Base-by-base conservation (phyloP, 129 eudicot species). In the Flaveria brownii region DNA sequence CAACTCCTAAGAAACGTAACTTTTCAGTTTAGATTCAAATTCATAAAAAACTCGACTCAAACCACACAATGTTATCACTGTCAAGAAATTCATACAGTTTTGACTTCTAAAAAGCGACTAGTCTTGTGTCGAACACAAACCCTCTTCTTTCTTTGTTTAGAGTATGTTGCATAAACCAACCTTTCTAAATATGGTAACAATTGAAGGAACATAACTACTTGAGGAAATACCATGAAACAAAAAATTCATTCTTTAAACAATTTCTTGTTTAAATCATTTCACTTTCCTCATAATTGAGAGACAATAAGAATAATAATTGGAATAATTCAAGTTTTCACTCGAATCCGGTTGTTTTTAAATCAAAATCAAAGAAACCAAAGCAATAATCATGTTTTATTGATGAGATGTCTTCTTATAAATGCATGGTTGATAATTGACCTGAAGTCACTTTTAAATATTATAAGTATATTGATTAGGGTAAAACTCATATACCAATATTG, bases 151-250 rank as follows among this genome's bases (percentile, higher is more conserved):
- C 51, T 76, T 30, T 57, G 47, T 59, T 76, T 65, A 23, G 23
- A 50, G 64, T 65, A 63, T 30, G 23, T 49, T 70, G 60, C 77
- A 78, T 70, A n/a, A 59, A 59, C 42, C 25, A 50, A 43, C 60
- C 62, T 45, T 59, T 70, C 71, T 47, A 30, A 28, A 70, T 70
- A 46, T 9, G 65, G 76, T 9, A 77, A 30, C 14, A 30, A 6
- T 33, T 60, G 64, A 71, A 71, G 77, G 77, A 49, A 59, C 72
- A 33, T 6, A 47, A 49, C 67, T 62, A 79, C 30, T 71, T 50
- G 70, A 62, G 77, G 77, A 71, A 71, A 79, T 79, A 71, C 82
- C 77, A 72, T 50, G 52, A 71, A 71, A 61, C 82, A 61, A 61
- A 6, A 70, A 63, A 78, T 72, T 79, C 49, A 39, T 41, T 71